Evolutionary conservation across 768 basidiomycete genomes (phyloP), one percentile per base, ranked within the genome.

Genomic region (Kockovaella imperatae): DNA sequence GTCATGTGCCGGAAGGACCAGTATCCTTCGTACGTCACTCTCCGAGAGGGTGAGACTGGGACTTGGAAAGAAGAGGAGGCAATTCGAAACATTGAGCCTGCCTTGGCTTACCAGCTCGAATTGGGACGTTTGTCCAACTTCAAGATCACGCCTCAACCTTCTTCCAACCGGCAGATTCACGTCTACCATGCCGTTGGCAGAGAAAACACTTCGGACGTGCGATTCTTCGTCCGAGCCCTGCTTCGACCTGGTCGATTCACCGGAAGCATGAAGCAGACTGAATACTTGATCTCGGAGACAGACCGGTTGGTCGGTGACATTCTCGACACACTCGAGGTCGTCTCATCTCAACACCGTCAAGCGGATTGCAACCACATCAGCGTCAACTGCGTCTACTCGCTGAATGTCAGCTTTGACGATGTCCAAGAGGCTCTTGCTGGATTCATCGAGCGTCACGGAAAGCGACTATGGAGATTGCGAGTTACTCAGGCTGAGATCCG

Each of bases 321-420:
- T 59, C 77, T 99, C 53, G 95, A 99, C 71, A 86, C 91, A 2
- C 79, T 97, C 25, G 93, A 97, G 70, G 84, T 97, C 46, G 88
- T 93, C 66, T 83, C 80, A 59, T 87, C 86, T 6, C 80, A 88
- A 62, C 78, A 91, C 62, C 82, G 91, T 52, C 87, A 84, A 58
- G 86, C 93, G 3, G 93, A 97, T 68, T 90, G 88, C 75, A 97
- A 97, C 72, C 91, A 96, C 70, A 95, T 97, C 70, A 91, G 89
- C 76, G 83, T 97, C 82, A 96, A 97, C 76, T 99, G 97, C 71
- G 83, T 97, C 62, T 97, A 97, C 79, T 88, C 86, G 68, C 83
- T 99, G 36, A 80, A 83, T 24, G 90, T 99, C 53, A 83, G 83
- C 28, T 97, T 96, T 62, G 91, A 96, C 53, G 93, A 97, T 61